Conservation (phyloP, 1,139 yeast genomes). For the Pichia sp. region DNA sequence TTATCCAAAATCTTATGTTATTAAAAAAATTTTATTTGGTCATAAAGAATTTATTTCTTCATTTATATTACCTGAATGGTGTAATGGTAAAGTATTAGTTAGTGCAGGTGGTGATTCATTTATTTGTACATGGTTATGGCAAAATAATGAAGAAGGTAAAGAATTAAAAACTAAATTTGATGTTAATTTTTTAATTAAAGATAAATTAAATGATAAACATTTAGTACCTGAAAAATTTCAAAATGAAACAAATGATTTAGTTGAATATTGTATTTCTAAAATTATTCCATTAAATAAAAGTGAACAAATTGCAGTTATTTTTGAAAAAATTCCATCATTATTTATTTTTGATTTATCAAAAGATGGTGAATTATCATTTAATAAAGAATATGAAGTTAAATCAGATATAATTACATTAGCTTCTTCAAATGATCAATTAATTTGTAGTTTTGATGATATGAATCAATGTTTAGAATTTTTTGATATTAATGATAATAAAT, state of each 20-base stretch:
- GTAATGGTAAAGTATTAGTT: conserved; percentile 42
- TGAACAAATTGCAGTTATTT: conserved; percentile 25
- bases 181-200: conserved; percentile 41
- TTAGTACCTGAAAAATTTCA: conserved; percentile 63
- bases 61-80: conserved; percentile 47
- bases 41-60: conserved; percentile 77
- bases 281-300: conserved; percentile 33
- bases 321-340: conserved; percentile 24
- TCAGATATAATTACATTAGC: conserved; percentile 23
- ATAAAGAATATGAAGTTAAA: conserved; percentile 29
- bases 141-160: conserved; percentile 24
- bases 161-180: conserved; percentile 44
- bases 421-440: conserved; percentile 18
- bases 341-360: conserved; percentile 22
- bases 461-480: conserved; percentile 39
- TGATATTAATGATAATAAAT: conserved; percentile 34
- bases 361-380: conserved; percentile 30
- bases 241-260: conserved; percentile 42
- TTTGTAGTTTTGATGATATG: conserved; percentile 30
- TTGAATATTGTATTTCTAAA: conserved; percentile 51
- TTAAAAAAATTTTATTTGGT: conserved; percentile 81
- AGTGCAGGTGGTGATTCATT: conserved; percentile 90
- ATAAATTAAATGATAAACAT: conserved; percentile 50
- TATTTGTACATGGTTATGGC: conserved; percentile 69
- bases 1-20: conserved; percentile 71